Conservation (phyloP, 176 grass and related monocot genomes). For the Coix lacrymajobi region DNA sequence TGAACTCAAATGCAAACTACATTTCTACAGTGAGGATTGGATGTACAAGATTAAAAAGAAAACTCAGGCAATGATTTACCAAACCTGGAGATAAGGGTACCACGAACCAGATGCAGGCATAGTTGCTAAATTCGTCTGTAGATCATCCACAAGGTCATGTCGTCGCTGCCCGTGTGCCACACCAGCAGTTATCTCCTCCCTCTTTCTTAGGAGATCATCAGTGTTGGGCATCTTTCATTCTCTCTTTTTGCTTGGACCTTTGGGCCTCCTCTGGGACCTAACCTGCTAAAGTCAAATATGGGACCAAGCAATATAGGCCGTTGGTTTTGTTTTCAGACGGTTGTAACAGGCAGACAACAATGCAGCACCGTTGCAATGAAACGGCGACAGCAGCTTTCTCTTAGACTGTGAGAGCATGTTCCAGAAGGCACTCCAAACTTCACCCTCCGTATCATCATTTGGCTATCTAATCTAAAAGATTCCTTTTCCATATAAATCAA, state of each 20-base stretch:
- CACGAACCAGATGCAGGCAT: too few relatives aligned
- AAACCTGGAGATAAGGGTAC: background rate
- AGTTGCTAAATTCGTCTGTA: too few relatives aligned
- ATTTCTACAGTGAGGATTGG: too few relatives aligned
- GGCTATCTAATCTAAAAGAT: too few relatives aligned
- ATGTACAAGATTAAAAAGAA: too few relatives aligned
- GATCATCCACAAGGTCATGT: background rate
- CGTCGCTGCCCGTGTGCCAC: background rate
- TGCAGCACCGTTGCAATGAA: background rate
- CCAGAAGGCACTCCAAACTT: too few relatives aligned
- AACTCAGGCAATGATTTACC: background rate
- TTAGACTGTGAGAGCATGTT: background rate
- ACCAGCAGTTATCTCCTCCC: background rate
- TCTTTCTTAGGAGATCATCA: too few relatives aligned
- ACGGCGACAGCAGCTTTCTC: background rate
- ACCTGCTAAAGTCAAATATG: background rate
- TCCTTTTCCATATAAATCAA: too few relatives aligned
- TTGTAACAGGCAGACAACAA: background rate
- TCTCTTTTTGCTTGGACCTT: too few relatives aligned
- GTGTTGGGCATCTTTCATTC: too few relatives aligned
- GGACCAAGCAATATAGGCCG: background rate
- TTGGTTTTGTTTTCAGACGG: background rate
- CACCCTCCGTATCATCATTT: too few relatives aligned
- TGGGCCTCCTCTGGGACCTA: background rate
- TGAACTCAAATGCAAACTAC: background rate